Evolutionary conservation across 306 rosid genomes (phyloP), one percentile per base, ranked within the genome.

Genomic region (Elaeagnus macrophylla): DNA sequence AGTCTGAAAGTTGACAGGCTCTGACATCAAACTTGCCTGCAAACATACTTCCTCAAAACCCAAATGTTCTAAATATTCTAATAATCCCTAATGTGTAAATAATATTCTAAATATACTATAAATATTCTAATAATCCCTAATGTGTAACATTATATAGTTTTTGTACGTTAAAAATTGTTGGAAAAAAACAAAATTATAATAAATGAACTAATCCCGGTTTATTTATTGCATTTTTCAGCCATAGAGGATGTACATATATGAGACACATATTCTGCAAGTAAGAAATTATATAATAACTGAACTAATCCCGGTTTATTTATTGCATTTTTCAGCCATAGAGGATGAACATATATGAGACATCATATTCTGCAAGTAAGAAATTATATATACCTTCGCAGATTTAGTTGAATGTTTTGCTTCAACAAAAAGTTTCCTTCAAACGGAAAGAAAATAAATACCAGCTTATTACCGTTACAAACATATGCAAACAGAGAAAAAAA

Each of bases 341-440:
- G 16, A 45, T n/a, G 16, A 37, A 25, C 12, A 8, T 2, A 46
- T 12, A 14, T 48, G 6, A 36, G 44, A 56, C 53, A 15, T 39
- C 37, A 59, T 54, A 56, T 41, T 52, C 10, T 8, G 25, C 19
- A 52, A 47, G 50, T 15, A 17, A 56, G 20, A 14, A 51, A 60
- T 44, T 57, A 7, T 6, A 13, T 40, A 54, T 82, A 91, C 99
- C 96, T 84, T 78, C 63, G 76, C 64, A 17, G 66, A 69, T 75
- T 67, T 76, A 48, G 79, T 61, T 67, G 56, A 68, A 19, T 63
- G 70, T 56, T 59, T 55, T 49, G 60, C 77, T 52, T 80, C 79
- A 41, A 57, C 89, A 78, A 82, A 82, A 73, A 80, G 71, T 74
- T 78, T 91, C 87, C 99, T 91, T 70, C 65, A 51, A 63, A 67